Evolutionary conservation across 768 basidiomycete genomes (phyloP).

Genomic region (Paxillus ammoniavirescens): DNA sequence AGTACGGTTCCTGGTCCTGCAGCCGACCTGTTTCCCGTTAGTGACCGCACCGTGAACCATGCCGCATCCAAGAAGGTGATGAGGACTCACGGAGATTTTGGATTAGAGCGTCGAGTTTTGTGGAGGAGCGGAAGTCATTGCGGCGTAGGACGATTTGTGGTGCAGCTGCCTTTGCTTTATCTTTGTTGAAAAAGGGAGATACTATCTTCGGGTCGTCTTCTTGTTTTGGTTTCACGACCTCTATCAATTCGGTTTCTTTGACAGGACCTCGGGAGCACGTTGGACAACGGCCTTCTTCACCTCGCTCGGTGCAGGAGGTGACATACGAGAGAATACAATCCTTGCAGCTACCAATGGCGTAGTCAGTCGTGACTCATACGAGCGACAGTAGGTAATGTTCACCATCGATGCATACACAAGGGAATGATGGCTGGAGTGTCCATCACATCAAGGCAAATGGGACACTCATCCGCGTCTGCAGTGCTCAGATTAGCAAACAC

Average conservation of each 20-base stretch:
- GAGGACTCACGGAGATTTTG: constrained; percentile 59
- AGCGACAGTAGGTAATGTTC: constrained; percentile 1
- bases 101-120: constrained; percentile 84
- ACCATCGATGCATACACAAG: constrained; percentile 77
- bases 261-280: constrained; percentile 73
- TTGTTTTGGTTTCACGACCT: constrained; percentile 46
- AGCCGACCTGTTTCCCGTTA: constrained; percentile 47
- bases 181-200: constrained; percentile 7
- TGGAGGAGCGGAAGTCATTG: constrained; percentile 87
- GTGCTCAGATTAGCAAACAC: constrained; percentile 59
- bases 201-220: constrained; percentile 1
- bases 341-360: constrained; percentile 61
- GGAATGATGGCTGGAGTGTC: constrained; percentile 70
- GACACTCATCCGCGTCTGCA: constrained; percentile 66
- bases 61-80: background rate
- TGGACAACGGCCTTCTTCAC: constrained; percentile 74
- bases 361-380: background rate
- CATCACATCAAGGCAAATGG: constrained; percentile 79
- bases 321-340: constrained; percentile 84
- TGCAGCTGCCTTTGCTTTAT: constrained; percentile 20
- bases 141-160: constrained; percentile 59
- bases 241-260: constrained; percentile 60
- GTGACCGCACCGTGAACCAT: background rate
- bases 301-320: constrained; percentile 63
- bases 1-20: constrained; percentile 68